Percentiles rank a stretch among this genome's conserved stretches.
Conservation (phyloP, 768 basidiomycete genomes). For the Agaricus subrufescens region DNA sequence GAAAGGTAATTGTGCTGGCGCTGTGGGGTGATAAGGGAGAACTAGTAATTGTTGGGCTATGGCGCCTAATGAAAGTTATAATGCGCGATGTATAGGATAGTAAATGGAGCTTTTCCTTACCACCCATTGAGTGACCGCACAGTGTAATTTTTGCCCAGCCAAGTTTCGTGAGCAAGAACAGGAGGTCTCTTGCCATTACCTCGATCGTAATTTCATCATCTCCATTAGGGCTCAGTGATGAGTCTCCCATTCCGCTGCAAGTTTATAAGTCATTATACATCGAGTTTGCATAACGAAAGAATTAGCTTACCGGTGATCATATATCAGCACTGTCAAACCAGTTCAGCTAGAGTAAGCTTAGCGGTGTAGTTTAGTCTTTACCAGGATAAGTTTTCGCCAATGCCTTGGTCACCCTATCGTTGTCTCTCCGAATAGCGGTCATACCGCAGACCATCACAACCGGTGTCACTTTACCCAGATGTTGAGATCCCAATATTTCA, state of each 20-base stretch:
- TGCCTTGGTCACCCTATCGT: constrained; percentile 27
- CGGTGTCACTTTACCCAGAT: constrained; percentile 26
- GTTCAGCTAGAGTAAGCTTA: not conserved
- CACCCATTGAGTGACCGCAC: constrained; percentile 51
- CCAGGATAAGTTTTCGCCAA: constrained; percentile 36
- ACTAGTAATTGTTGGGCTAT: constrained; percentile 40
- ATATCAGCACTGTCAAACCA: constrained; percentile 32
- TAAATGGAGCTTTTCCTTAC: constrained; percentile 19
- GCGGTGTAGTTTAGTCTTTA: constrained; percentile 13
- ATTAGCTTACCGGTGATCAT: constrained; percentile 27
- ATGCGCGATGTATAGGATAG: not conserved
- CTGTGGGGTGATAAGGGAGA: constrained; percentile 31
- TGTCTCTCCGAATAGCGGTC: constrained; percentile 34
- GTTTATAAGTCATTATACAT: not conserved
- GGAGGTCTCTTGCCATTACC: constrained; percentile 39
- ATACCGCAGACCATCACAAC: constrained; percentile 40
- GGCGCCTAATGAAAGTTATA: constrained; percentile 23
- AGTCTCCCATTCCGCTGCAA: constrained; percentile 42
- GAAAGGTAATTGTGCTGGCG: constrained; percentile 33
- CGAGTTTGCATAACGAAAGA: not conserved
- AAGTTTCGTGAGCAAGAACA: constrained; percentile 30
- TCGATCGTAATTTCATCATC: constrained; percentile 40
- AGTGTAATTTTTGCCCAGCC: constrained; percentile 38
- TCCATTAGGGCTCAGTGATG: constrained; percentile 22
- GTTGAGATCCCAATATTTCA: constrained; percentile 35